Conservation (phyloP, 2,329 filamentous ascomycete genomes). For the Clonostachys byssicola region DNA sequence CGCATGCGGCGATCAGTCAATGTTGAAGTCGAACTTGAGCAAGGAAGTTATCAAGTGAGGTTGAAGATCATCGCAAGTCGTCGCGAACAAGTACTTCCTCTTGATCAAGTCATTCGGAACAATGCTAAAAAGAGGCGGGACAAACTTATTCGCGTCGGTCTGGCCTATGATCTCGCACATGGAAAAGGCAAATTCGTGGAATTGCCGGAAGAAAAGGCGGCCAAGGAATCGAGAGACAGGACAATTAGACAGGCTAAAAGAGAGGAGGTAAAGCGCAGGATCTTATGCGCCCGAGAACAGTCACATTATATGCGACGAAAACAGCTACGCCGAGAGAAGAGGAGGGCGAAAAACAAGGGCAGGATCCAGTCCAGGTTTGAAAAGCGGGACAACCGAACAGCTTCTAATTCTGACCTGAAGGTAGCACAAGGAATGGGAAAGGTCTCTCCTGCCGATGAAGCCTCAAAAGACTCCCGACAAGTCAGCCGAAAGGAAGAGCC, state of each 20-base stretch:
- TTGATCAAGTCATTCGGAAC: slow-evolving; percentile 64
- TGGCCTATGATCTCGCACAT: slow-evolving; percentile 68
- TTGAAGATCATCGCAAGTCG: slow-evolving; percentile 70
- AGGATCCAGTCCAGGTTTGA: slow-evolving; percentile 16
- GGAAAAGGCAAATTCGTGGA: slow-evolving; percentile 55
- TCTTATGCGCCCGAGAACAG: slow-evolving; percentile 31
- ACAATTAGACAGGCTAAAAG: slow-evolving; percentile 30
- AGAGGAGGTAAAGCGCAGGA: slow-evolving; percentile 28
- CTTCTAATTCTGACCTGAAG: no score
- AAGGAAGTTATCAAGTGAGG: slow-evolving; percentile 71
- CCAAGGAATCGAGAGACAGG: slow-evolving; percentile 37
- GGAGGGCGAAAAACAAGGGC: slow-evolving; percentile 67
- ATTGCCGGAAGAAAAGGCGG: slow-evolving; percentile 40
- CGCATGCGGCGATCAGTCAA: slow-evolving; percentile 71
- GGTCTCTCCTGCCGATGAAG: no score
- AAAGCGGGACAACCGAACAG: slow-evolving; percentile 9
- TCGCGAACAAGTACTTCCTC: slow-evolving; percentile 37
- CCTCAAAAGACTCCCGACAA: background rate
- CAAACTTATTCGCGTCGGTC: slow-evolving; percentile 68
- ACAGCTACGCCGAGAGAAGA: slow-evolving; percentile 46
- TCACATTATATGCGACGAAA: slow-evolving; percentile 28
- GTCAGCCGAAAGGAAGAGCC: slow-evolving; percentile 8
- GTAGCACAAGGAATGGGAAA: background rate
- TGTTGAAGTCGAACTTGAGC: slow-evolving; percentile 69
- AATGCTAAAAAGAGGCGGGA: slow-evolving; percentile 61